phyloP scores from a whole-genome alignment of 2,329 filamentous ascomycete genomes.

The Paraconiothyrium brasiliense region DNA sequence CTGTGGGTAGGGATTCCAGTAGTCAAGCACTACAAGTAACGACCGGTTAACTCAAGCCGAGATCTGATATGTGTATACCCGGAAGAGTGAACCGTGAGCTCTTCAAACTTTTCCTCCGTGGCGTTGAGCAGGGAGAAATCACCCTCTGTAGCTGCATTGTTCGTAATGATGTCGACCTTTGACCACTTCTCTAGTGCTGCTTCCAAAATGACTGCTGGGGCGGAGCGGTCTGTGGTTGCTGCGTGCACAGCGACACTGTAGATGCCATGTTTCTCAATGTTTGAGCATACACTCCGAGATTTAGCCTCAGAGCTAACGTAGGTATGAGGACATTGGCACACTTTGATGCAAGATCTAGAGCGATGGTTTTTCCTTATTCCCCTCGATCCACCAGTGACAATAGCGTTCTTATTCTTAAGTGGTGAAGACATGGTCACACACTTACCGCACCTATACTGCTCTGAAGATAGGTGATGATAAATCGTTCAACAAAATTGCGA shows the following conservation, averaged over 20 bases:
- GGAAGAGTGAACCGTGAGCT: constrained; percentile 42
- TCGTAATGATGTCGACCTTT: constrained; percentile 48
- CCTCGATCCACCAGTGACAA: constrained; percentile 57
- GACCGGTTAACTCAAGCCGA: no score
- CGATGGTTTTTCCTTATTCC: constrained; percentile 57
- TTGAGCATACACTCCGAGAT: constrained; percentile 34
- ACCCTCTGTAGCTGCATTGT: constrained; percentile 39
- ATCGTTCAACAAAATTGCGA: no score
- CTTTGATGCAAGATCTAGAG: constrained; percentile 52
- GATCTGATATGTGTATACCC: no score
- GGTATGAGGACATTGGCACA: constrained; percentile 52
- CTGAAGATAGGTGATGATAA: no score
- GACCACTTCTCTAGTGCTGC: constrained; percentile 25
- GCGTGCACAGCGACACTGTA: constrained; percentile 42
- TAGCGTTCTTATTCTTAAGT: constrained; percentile 54
- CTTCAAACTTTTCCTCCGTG: constrained; percentile 57
- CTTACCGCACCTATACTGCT: no score
- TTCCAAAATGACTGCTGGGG: constrained; percentile 40
- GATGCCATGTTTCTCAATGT: constrained; percentile 30
- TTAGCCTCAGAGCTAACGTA: constrained; percentile 39
- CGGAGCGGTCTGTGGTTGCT: constrained; percentile 37
- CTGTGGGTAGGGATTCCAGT: no score
- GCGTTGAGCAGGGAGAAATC: constrained; percentile 44
- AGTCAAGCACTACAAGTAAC: no score
- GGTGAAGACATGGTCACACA: neutral